Evolutionary conservation across 176 grass and related monocot species (phyloP), one percentile per base, ranked within the genome.

Genomic region (Oropetium thomaeum): DNA sequence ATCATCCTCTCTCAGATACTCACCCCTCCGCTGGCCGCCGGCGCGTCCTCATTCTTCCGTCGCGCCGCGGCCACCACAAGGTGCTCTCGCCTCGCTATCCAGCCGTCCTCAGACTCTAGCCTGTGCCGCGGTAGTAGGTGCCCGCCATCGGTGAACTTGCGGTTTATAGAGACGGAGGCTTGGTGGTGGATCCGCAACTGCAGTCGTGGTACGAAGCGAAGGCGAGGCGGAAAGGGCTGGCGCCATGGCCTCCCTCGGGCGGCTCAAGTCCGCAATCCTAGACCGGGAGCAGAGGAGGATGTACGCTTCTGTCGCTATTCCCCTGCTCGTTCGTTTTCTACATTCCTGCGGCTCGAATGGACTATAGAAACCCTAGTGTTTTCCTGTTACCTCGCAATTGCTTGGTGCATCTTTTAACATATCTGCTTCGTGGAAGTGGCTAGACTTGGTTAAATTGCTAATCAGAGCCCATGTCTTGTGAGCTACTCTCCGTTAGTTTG

Each of bases 241-340:
- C 22, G 48, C 31, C 64, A 96, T 96, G 92, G 86, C 92, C 66
- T 91, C 92, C 34, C 82, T 96, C 30, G 86, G 87, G 47, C 77
- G 73, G 61, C 73, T 96, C 58, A 96, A 85, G 54, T 89, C 93
- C 26, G 38, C 83, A 27, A 85, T 96, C 48, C 92, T 81, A 34
- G 89, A 89, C 13, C 70, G 48, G 77, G 89, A 92, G 78, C 89
- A 92, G 89, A 89, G 42, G 70, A 96, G 81, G 77, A 87, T 83
- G 93, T 89, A 80, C 30, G 67, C 10, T 64, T 22, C 26, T 58
- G 30, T 4, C 29, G 20, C 62, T 42, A 30, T n/a, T n/a, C 15
- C 65, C 34, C 26, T 12, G 2, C 15, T 25, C 1, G 47, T 60
- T 26, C 7, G 3, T 17, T 22, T 25, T 13, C 34, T 38, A 60